These are phyloP conservation scores for Rhynchospora tenuis DNA, from an alignment of 176 grass and related monocot species.

Conservation along the genomic window DNA sequence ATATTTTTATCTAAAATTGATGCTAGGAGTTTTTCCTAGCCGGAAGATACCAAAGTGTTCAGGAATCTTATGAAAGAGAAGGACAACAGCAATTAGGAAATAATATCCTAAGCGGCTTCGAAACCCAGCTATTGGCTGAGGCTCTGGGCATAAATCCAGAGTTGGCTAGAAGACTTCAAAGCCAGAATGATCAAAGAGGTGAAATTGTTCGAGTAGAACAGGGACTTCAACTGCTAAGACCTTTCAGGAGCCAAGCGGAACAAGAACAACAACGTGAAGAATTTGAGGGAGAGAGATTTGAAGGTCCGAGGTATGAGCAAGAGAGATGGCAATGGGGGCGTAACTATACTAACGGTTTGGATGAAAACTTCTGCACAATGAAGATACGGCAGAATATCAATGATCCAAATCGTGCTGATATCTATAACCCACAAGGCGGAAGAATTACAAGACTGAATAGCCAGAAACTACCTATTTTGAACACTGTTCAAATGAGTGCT, in stretches of 20 bases:
- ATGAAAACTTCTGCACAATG: conserved; percentile 31
- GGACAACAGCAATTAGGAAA: not conserved
- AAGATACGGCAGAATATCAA: conserved; percentile 30
- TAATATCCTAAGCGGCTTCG: conserved; percentile 37
- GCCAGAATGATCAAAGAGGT: conserved; percentile 26
- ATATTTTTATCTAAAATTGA: not conserved
- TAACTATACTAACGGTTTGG: conserved; percentile 16
- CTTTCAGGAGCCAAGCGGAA: conserved; percentile 15
- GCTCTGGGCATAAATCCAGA: conserved; percentile 27
- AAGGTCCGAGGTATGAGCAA: not conserved
- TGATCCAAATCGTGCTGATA: conserved; percentile 20
- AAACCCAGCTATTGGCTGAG: conserved; percentile 27
- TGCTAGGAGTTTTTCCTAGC: conserved; percentile 39
- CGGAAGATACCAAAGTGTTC: conserved; percentile 10
- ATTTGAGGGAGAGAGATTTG: not conserved
- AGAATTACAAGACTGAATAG: conserved; percentile 35
- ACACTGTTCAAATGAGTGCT: conserved; percentile 34
- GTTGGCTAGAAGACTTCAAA: conserved; percentile 24
- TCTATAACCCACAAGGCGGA: conserved; percentile 28
- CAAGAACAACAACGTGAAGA: not conserved
- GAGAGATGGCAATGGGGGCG: not conserved
- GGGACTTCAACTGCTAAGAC: conserved; percentile 22
- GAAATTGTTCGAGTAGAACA: conserved; percentile 28
- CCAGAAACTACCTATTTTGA: conserved; percentile 38
- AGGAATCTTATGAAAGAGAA: not conserved